These are phyloP conservation scores for Zasmidium cellare DNA, from an alignment of 2,329 filamentous ascomycete genomes.

Conservation along the genomic window DNA sequence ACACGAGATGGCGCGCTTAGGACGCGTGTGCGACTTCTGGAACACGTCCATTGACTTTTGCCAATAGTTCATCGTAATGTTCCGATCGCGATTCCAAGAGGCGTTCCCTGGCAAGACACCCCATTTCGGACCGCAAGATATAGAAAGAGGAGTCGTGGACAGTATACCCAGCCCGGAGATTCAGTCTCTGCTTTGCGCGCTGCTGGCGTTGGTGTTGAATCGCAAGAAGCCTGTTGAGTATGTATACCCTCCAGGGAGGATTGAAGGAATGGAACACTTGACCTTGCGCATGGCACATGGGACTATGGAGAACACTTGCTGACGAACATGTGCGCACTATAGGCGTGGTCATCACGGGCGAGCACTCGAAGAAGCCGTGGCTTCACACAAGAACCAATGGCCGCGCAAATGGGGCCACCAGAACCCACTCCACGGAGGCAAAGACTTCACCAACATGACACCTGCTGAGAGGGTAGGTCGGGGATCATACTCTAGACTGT, in stretches of 20 bases:
- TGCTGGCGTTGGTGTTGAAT: constrained; percentile 86
- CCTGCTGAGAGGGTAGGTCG: constrained; percentile 73
- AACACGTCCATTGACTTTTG: constrained; percentile 44
- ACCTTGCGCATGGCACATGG: constrained; percentile 10
- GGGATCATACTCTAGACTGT: neutral
- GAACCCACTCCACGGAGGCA: constrained; percentile 78
- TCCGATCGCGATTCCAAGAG: constrained; percentile 88
- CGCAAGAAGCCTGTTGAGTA: constrained; percentile 99
- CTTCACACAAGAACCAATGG: constrained; percentile 86
- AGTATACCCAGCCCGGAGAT: constrained; percentile 77
- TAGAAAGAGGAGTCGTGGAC: constrained; percentile 83
- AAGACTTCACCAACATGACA: constrained; percentile 78
- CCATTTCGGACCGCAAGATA: constrained; percentile 91
- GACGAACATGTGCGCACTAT: constrained; percentile 33
- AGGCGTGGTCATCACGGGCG: constrained; percentile 91
- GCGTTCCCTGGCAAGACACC: constrained; percentile 83
- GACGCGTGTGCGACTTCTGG: constrained; percentile 24
- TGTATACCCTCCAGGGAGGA: constrained; percentile 41
- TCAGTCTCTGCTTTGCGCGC: constrained; percentile 84
- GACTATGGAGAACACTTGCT: constrained; percentile 16
- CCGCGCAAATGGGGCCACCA: constrained; percentile 76
- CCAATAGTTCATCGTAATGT: constrained; percentile 93
- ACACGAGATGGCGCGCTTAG: constrained; percentile 32
- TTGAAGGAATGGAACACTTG: neutral
- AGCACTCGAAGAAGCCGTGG: constrained; percentile 89